These are phyloP conservation scores for Euphrasia arctica DNA, from an alignment of 305 asterid species.

Conservation along the genomic window DNA sequence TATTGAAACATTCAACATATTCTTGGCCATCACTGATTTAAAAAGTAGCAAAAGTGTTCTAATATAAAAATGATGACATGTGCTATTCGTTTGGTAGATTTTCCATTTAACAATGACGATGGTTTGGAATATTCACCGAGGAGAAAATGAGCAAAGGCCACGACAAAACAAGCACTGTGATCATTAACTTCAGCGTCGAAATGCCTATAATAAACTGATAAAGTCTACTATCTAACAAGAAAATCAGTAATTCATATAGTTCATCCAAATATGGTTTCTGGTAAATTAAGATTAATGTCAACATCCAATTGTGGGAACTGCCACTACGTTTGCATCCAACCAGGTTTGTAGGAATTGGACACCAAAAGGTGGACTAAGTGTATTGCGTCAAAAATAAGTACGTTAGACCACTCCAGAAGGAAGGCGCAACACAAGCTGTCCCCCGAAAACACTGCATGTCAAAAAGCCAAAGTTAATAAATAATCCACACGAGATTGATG, in stretches of 20 bases:
- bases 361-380: slow-evolving; percentile 8
- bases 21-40: too few relatives aligned
- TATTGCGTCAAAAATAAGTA: slow-evolving; percentile 19
- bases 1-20: too few relatives aligned
- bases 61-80: too few relatives aligned
- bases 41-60: too few relatives aligned
- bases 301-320: slow-evolving; percentile 11
- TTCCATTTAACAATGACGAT: too few relatives aligned
- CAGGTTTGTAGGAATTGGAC: slow-evolving; percentile 26
- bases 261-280: slow-evolving; percentile 20
- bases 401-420: slow-evolving; percentile 53
- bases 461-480: slow-evolving; percentile 15
- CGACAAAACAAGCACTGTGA: not conserved
- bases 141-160: not conserved
- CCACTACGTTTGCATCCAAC: slow-evolving; percentile 23
- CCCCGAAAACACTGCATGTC: slow-evolving; percentile 50
- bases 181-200: not conserved
- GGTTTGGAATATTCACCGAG: too few relatives aligned
- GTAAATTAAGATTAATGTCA: slow-evolving; percentile 18
- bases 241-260: slow-evolving; percentile 20
- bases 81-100: too few relatives aligned
- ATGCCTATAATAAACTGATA: not conserved
- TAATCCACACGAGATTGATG: not conserved
- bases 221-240: slow-evolving; percentile 24
- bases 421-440: slow-evolving; percentile 56